A percentile compares a stretch with the other conserved stretches of the same genome.
Evolutionary conservation across 73 alveolate species (phyloP).

Genomic region (Stentor coeruleus): DNA sequence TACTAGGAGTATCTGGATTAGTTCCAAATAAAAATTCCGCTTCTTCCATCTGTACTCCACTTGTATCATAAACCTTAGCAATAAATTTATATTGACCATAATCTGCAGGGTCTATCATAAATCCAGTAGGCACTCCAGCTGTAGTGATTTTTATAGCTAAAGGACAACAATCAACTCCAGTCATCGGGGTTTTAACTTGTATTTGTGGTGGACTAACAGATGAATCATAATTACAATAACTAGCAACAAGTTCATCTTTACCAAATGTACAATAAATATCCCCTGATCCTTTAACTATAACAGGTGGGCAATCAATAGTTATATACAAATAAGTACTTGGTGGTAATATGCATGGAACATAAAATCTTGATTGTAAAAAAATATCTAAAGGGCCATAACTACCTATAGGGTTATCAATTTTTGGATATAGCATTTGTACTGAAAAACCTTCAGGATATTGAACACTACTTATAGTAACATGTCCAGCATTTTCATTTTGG

Average conservation of each 20-base stretch:
- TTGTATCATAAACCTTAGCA: background rate
- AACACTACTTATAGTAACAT: constrained; percentile 18
- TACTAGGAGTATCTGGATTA: background rate
- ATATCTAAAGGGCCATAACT: constrained; percentile 23
- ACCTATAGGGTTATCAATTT: constrained; percentile 20
- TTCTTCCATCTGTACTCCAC: constrained; percentile 20
- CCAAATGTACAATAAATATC: constrained; percentile 25
- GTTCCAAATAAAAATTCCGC: constrained; percentile 10
- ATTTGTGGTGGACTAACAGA: background rate
- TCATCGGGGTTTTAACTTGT: constrained; percentile 8
- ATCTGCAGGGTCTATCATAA: background rate
- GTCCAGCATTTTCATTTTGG: constrained; percentile 12
- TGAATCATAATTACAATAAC: background rate
- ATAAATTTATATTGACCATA: background rate
- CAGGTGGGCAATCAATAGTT: background rate
- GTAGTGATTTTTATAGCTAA: constrained; percentile 23
- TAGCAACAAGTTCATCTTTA: background rate
- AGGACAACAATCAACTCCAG: constrained; percentile 19
- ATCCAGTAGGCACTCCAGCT: constrained; percentile 20
- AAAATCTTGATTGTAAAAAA: constrained; percentile 7
- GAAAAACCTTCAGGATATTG: constrained; percentile 17
- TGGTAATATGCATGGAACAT: constrained; percentile 12
- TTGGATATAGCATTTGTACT: background rate
- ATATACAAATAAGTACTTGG: constrained; percentile 11
- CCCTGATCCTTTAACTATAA: background rate